Evolutionary conservation across 1,284 basidiomycete species (phyloP).

Genomic region (Ustilago curta): DNA sequence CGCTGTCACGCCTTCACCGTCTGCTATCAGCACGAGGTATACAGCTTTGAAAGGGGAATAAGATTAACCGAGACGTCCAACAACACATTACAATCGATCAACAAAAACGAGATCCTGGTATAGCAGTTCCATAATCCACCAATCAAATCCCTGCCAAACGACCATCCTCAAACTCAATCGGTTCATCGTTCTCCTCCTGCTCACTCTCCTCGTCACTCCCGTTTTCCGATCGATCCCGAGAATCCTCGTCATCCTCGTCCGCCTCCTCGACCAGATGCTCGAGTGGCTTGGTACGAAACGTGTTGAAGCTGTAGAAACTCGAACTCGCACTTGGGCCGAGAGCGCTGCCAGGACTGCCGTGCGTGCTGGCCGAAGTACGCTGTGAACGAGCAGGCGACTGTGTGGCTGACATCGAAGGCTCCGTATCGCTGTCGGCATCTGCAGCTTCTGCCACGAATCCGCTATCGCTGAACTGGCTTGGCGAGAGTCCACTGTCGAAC

Average conservation of each 20-base stretch:
- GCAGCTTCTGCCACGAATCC: slow-evolving; percentile 32
- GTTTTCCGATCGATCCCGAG: slow-evolving; percentile 13
- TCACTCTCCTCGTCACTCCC: slow-evolving; percentile 24
- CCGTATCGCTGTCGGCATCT: slow-evolving; percentile 45
- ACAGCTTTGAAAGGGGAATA: not conserved
- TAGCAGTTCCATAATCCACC: not conserved
- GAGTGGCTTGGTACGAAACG: slow-evolving; percentile 44
- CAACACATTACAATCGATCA: not conserved
- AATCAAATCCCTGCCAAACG: slow-evolving; percentile 15
- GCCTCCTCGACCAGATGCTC: slow-evolving; percentile 39
- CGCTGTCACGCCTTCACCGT: not conserved
- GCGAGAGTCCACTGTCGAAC: slow-evolving; percentile 18
- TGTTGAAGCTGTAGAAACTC: slow-evolving; percentile 45
- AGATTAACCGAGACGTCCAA: slow-evolving; percentile 9
- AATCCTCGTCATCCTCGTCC: slow-evolving; percentile 39
- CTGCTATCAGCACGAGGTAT: not conserved
- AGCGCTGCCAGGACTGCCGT: slow-evolving; percentile 2
- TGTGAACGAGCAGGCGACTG: slow-evolving; percentile 27
- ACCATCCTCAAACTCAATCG: slow-evolving; percentile 40
- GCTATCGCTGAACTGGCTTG: slow-evolving; percentile 31
- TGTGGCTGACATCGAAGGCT: slow-evolving; percentile 30
- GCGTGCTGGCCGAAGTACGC: slow-evolving; percentile 8
- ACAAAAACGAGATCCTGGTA: not conserved
- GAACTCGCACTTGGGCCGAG: slow-evolving; percentile 18
- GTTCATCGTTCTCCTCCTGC: slow-evolving; percentile 37